phyloP scores from a whole-genome alignment of 192 early-diverging fungal species.

The Backusella luteola region DNA sequence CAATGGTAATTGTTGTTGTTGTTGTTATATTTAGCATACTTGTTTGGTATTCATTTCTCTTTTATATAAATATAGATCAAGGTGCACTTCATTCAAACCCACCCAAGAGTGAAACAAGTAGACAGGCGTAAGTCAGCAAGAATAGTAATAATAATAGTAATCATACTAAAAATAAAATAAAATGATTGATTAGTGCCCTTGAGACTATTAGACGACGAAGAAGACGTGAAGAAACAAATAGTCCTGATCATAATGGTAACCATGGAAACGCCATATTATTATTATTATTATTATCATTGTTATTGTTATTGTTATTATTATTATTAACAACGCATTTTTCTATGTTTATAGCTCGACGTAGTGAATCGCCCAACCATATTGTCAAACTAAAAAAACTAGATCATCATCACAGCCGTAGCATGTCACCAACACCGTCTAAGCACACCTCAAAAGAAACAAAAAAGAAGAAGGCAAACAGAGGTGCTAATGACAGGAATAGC shows the following conservation, averaged over 20 bases:
- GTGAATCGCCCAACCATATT: constrained; percentile 22
- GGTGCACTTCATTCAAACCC: background rate
- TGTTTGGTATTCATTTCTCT: background rate
- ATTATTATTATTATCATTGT: background rate
- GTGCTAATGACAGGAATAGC: background rate
- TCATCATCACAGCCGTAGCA: background rate
- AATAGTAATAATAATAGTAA: background rate
- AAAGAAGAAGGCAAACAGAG: constrained; percentile 13
- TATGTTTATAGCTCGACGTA: constrained; percentile 5
- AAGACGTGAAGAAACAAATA: constrained; percentile 15
- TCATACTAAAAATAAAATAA: background rate
- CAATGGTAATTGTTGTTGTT: background rate
- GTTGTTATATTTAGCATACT: background rate
- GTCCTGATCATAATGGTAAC: constrained; percentile 9
- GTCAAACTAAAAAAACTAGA: constrained; percentile 25
- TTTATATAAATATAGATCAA: background rate
- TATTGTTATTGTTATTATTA: background rate
- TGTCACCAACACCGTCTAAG: constrained; percentile 12
- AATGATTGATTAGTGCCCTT: constrained; percentile 4
- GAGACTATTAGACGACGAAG: constrained; percentile 9
- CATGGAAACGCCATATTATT: background rate
- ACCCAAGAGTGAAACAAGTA: constrained; percentile 10
- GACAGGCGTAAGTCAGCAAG: constrained; percentile 13
- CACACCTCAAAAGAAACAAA: background rate
- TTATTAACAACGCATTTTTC: background rate